These are phyloP conservation scores for Aurifilum marmelostoma DNA, from an alignment of 2,329 filamentous ascomycete genomes.

Conservation along the genomic window DNA sequence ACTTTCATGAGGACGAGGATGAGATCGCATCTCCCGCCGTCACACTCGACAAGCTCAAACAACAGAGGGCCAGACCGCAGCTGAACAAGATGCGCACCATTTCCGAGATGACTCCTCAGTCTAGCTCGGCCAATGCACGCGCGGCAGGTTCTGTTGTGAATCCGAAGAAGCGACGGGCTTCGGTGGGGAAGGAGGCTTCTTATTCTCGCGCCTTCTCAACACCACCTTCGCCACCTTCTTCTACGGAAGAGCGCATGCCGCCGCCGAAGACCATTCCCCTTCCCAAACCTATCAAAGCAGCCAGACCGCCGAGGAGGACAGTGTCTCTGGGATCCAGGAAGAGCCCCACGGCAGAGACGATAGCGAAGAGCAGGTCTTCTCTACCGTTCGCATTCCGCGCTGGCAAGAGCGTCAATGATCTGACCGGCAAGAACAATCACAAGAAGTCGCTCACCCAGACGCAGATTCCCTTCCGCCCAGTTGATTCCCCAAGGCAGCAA, in stretches of 20 bases:
- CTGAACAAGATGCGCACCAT: constrained; percentile 15
- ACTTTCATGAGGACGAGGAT: constrained; percentile 28
- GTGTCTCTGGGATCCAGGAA: constrained; percentile 20
- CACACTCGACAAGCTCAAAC: constrained; percentile 26
- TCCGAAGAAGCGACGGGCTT: constrained; percentile 25
- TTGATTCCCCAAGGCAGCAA: constrained; percentile 19
- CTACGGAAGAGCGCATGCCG: constrained; percentile 26
- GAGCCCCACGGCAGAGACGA: constrained; percentile 13
- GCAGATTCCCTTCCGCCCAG: constrained; percentile 29
- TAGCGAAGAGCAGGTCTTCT: constrained; percentile 13
- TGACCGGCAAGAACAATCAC: constrained; percentile 15
- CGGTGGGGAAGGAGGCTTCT: constrained; percentile 15
- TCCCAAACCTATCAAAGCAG: constrained; percentile 20
- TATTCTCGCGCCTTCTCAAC: constrained; percentile 28
- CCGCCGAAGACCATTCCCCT: constrained; percentile 23
- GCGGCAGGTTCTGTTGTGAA: constrained; percentile 18
- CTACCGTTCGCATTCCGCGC: constrained; percentile 17
- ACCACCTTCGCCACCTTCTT: constrained; percentile 28
- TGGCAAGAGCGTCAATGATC: constrained; percentile 24
- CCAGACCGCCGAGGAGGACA: constrained; percentile 19
- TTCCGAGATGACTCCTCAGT: constrained; percentile 12
- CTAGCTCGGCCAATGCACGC: constrained; percentile 3
- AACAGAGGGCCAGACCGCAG: constrained; percentile 17
- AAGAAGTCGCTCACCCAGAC: constrained; percentile 27
- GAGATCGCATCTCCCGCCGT: constrained; percentile 28